Evolutionary conservation across 1,284 basidiomycete species (phyloP).

Genomic region (Ustilago sp.): DNA sequence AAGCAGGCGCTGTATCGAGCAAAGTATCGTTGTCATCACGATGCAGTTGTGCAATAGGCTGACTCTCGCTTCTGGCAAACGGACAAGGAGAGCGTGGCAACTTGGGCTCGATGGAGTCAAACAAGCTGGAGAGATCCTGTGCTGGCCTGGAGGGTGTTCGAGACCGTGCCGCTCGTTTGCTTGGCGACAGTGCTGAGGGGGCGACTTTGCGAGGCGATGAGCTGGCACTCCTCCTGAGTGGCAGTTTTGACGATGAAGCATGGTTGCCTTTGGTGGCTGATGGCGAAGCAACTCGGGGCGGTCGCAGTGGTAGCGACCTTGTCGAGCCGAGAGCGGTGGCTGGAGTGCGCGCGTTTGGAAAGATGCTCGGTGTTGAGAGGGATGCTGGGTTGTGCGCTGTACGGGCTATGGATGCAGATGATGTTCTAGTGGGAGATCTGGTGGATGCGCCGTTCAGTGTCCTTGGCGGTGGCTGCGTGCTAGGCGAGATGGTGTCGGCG

Average conservation of each 20-base stretch:
- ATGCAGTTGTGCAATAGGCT: conserved; percentile 22
- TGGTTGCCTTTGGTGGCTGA: conserved; percentile 15
- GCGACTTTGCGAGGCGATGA: conserved; percentile 29
- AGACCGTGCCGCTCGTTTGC: conserved; percentile 30
- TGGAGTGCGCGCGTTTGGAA: conserved; percentile 20
- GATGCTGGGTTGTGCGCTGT: conserved; percentile 17
- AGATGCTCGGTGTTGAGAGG: conserved; percentile 8
- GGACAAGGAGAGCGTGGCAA: conserved; percentile 26
- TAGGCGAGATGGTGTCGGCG: conserved; percentile 7
- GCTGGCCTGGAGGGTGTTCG: conserved; percentile 42
- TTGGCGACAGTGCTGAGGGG: conserved; percentile 20
- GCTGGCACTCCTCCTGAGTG: conserved; percentile 36
- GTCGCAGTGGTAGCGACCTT: conserved; percentile 31
- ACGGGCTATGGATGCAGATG: conserved; percentile 9
- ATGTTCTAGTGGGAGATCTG: not conserved
- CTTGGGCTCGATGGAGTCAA: conserved; percentile 40
- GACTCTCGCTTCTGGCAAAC: conserved; percentile 44
- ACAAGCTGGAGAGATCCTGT: conserved; percentile 41
- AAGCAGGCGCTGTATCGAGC: not conserved
- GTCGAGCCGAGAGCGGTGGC: conserved; percentile 12
- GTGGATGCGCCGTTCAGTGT: conserved; percentile 1
- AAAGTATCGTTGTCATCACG: conserved; percentile 4
- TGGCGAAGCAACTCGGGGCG: conserved; percentile 31
- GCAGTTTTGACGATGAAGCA: conserved; percentile 8
- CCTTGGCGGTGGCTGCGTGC: not conserved